A percentile compares a stretch with the other conserved stretches of the same genome.
phyloP scores from a whole-genome alignment of 2,329 filamentous ascomycete genomes.

The Sporothrix brasiliensis region DNA sequence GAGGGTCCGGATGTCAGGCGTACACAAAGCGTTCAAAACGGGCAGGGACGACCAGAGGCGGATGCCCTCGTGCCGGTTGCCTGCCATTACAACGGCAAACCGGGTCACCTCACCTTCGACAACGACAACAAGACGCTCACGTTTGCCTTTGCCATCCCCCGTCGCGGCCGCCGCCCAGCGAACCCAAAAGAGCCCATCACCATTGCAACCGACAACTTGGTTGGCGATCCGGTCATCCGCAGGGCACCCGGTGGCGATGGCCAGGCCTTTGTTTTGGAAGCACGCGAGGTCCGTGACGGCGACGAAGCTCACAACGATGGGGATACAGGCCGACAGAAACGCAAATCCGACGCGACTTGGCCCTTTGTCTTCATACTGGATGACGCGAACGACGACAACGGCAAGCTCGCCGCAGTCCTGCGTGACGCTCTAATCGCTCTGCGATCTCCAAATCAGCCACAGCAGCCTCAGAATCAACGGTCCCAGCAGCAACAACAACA shows the following conservation, averaged over 20 bases:
- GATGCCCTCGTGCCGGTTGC: conserved; percentile 23
- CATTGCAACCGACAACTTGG: conserved; percentile 37
- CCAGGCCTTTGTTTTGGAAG: conserved; percentile 38
- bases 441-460: background rate
- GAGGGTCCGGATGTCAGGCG: background rate
- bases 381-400: conserved; percentile 27
- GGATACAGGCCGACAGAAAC: background rate
- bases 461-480: background rate
- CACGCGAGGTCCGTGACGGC: background rate
- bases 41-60: background rate
- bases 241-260: conserved; percentile 37
- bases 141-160: conserved; percentile 34
- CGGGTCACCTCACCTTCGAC: conserved; percentile 37
- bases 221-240: conserved; percentile 35
- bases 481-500: too few species aligned
- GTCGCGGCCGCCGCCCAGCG: conserved; percentile 19
- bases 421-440: conserved; percentile 29
- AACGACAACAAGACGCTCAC: conserved; percentile 29
- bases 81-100: conserved; percentile 34
- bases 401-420: conserved; percentile 32
- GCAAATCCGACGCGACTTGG: conserved; percentile 5
- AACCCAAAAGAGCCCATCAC: conserved; percentile 36
- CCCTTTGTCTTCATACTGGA: conserved; percentile 39
- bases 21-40: background rate
- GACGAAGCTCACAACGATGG: background rate